A percentile compares a stretch with the other conserved stretches of the same genome.
phyloP scores from a whole-genome alignment of 176 grass and related monocot species.

The Neostapfia colusana region DNA sequence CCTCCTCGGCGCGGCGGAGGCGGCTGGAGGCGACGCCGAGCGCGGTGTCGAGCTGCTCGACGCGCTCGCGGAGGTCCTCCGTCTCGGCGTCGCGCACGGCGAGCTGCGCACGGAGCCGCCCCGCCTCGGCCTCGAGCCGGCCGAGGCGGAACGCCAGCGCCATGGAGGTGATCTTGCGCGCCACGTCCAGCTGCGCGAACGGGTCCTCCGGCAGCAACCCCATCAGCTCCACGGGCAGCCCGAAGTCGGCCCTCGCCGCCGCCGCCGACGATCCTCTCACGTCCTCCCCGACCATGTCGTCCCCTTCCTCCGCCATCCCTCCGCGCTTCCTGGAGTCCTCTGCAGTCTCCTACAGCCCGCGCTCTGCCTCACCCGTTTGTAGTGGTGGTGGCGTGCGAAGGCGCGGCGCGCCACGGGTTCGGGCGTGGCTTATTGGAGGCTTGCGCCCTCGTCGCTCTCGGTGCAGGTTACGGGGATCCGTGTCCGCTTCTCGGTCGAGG shows the following conservation, averaged over 20 bases:
- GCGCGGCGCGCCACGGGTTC: conserved; percentile 26
- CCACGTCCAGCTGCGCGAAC: conserved; percentile 93
- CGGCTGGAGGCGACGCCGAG: conserved; percentile 54
- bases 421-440: conserved; percentile 35
- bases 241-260: conserved; percentile 41
- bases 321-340: conserved; percentile 20
- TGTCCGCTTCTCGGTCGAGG: not conserved
- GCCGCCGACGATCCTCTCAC: conserved; percentile 14
- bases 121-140: conserved; percentile 63
- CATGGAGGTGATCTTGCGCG: conserved; percentile 92
- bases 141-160: conserved; percentile 70
- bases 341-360: not conserved
- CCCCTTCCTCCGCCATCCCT: conserved; percentile 26
- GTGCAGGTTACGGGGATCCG: not conserved
- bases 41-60: conserved; percentile 67
- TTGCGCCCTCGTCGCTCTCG: conserved; percentile 39
- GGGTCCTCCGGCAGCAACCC: conserved; percentile 72
- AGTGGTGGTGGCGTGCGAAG: conserved; percentile 37
- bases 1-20: conserved; percentile 56
- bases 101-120: conserved; percentile 45
- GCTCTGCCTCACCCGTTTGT: not conserved
- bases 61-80: conserved; percentile 69
- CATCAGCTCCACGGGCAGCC: conserved; percentile 63
- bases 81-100: conserved; percentile 66
- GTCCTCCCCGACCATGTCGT: not conserved